A percentile compares a stretch with the other conserved stretches of the same genome.
These are phyloP conservation scores for Ceriops decandra DNA, from an alignment of 345 rosid species.

Conservation along the genomic window DNA sequence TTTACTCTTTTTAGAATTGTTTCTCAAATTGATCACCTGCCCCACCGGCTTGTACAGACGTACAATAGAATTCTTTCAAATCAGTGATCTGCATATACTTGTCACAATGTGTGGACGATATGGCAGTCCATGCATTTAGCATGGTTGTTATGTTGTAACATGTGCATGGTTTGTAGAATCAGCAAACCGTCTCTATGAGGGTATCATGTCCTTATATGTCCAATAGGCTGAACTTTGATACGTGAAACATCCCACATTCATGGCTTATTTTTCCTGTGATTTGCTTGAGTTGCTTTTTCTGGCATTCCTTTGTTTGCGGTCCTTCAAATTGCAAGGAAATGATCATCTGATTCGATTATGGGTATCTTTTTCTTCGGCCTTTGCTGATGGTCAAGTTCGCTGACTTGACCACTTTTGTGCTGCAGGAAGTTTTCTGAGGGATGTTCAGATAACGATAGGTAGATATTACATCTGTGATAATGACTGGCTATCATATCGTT, in stretches of 20 bases:
- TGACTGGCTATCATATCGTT: slow-evolving; percentile 20
- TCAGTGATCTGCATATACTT: too few species aligned
- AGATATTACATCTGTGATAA: slow-evolving; percentile 44
- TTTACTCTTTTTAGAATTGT: too few species aligned
- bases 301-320: background rate
- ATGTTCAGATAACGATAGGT: slow-evolving; percentile 84
- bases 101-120: background rate
- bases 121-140: background rate
- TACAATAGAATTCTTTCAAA: too few species aligned
- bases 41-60: too few species aligned
- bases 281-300: slow-evolving; percentile 7
- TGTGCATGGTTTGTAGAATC: background rate
- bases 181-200: too few species aligned
- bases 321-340: background rate
- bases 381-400: slow-evolving; percentile 40
- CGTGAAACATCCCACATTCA: background rate
- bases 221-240: background rate
- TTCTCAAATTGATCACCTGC: too few species aligned
- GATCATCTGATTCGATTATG: background rate
- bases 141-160: background rate
- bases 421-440: slow-evolving; percentile 95
- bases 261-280: slow-evolving; percentile 4
- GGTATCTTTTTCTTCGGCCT: slow-evolving; percentile 6
- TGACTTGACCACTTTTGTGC: slow-evolving; percentile 50
- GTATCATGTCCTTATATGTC: background rate